A percentile compares a stretch with the other conserved stretches of the same genome.
Evolutionary conservation across 179 eudicot species (phyloP).

Genomic region (Silene noctiflora): DNA sequence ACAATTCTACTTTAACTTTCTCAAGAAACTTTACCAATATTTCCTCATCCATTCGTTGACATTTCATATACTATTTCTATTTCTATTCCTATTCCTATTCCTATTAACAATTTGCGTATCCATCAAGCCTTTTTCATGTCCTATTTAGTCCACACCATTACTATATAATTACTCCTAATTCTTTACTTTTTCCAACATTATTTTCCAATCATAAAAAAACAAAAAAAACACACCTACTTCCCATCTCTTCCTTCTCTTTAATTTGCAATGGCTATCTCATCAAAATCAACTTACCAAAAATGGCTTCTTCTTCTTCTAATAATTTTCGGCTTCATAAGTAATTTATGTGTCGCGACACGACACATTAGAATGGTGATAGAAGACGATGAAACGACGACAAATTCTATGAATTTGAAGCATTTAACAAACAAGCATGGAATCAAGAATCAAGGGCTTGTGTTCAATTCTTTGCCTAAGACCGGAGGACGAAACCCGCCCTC

Average conservation of each 20-base stretch:
- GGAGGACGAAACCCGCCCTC: constrained; percentile 2
- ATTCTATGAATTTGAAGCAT: neutral
- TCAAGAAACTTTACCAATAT: neutral
- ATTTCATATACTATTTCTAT: neutral
- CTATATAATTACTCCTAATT: neutral
- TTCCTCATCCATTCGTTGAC: neutral
- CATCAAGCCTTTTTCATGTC: neutral
- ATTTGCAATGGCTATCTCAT: neutral
- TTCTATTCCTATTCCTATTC: neutral
- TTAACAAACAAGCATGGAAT: neutral
- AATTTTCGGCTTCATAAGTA: neutral
- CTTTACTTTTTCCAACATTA: neutral
- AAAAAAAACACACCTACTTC: neutral
- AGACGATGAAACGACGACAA: neutral
- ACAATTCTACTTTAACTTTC: neutral
- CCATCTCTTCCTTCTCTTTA: neutral
- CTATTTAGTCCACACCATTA: neutral
- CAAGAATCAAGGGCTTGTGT: neutral
- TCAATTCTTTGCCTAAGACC: constrained; percentile 15
- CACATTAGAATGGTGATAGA: neutral
- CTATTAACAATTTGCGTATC: neutral
- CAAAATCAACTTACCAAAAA: neutral
- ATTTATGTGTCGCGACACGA: constrained; percentile 1
- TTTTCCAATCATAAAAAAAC: neutral
- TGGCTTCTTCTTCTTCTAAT: neutral